Evolutionary conservation across 2,329 filamentous ascomycete species (phyloP).

Genomic region (Hymenoscyphus salicellus): DNA sequence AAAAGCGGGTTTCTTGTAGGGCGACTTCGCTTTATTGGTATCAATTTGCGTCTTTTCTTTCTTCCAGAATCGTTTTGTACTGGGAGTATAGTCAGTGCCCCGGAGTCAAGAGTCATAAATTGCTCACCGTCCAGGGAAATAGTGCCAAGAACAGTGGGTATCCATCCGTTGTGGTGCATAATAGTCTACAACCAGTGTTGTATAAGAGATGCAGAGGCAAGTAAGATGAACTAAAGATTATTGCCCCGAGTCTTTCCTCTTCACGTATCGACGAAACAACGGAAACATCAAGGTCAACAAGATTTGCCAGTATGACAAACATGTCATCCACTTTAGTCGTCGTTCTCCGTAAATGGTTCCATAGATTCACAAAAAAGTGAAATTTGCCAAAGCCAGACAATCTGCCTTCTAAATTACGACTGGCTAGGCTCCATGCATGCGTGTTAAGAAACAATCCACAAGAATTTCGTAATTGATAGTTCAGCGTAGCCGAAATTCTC

Average conservation of each 20-base stretch:
- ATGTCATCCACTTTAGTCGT: not conserved
- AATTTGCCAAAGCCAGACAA: too few species aligned
- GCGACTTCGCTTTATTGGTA: not conserved
- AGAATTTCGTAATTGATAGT: not conserved
- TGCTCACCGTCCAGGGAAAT: not conserved
- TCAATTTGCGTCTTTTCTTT: not conserved
- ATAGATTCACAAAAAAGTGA: not conserved
- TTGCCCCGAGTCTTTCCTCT: not conserved
- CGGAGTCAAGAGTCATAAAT: not conserved
- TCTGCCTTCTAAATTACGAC: too few species aligned
- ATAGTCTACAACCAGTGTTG: not conserved
- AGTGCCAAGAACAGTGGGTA: not conserved
- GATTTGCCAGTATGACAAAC: not conserved
- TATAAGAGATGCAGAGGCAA: not conserved
- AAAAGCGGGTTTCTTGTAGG: not conserved
- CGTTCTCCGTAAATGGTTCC: not conserved
- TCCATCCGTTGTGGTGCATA: not conserved
- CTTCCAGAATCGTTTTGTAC: not conserved
- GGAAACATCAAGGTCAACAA: not conserved
- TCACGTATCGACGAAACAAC: not conserved
- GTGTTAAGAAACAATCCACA: not conserved
- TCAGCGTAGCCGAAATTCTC: too few species aligned
- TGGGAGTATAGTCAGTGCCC: not conserved
- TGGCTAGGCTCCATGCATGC: too few species aligned
- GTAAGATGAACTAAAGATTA: not conserved